Evolutionary conservation across 441 rosid genomes (phyloP), one percentile per base, ranked within the genome.

Genomic region (Adansonia rubrostipa): DNA sequence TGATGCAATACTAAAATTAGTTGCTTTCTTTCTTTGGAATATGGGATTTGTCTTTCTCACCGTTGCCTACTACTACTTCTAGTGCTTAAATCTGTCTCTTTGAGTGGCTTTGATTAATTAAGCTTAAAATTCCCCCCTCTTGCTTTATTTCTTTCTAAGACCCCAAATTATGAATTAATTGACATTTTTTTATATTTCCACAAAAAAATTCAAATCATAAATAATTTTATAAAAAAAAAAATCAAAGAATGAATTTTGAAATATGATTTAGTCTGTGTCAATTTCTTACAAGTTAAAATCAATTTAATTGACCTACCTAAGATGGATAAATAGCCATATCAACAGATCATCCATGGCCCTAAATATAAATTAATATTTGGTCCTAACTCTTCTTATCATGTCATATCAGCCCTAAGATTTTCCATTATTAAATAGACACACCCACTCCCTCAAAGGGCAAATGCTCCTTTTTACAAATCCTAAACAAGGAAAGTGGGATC

Each of bases 401-500:
- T 14, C 14, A 20, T 9, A 17, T 17, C 53, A 42, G 20, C 1
- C 53, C 28, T 17, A 17, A 4, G 24, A 51, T 28, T 71, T 50
- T 50, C 20, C 47, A 71, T 14, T 71, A 71, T 24, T 15, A 28
- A 24, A 71, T 8, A 24, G 6, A 50, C 5, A 68, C 15, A 47
- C 57, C 57, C 40, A 47, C 57, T 13, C 36, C 53, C n/a, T 0
- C 17, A 48, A 48, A 69, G 5, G 73, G 56, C 73, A 69, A 19
- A 1, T 22, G 56, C 3, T 45, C 33, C 56, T 6, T 0, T 2
- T 11, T 47, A 9, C 11, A 70, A 48, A 22, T 47, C 20, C 84
- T 78, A 73, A 73, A 82, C 77, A 20, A 71, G 81, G 78, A 79
- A 80, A 72, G 75, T 82, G 83, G 80, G 67, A 54, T 62, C 11